A percentile compares a stretch with the other conserved stretches of the same genome.
These are phyloP conservation scores for Quercus tomentella DNA, from an alignment of 331 rosid species.

Conservation along the genomic window DNA sequence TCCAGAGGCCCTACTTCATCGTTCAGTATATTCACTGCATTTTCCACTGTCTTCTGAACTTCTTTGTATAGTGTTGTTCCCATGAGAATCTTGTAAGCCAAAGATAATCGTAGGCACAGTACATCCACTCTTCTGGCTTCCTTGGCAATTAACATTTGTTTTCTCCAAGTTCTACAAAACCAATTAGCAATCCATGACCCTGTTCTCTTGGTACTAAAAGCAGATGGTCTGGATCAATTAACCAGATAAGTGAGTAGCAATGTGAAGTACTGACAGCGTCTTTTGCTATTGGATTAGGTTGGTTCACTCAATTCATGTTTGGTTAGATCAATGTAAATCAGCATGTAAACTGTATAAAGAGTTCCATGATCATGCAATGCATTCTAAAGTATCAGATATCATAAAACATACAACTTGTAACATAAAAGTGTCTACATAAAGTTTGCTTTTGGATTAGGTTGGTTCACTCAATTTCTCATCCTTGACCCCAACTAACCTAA, in stretches of 20 bases:
- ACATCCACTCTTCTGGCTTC: constrained; percentile 90
- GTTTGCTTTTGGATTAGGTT: not conserved
- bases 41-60: constrained; percentile 50
- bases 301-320: not conserved
- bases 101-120: constrained; percentile 57
- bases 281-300: not conserved
- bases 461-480: not conserved
- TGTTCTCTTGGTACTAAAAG: not conserved
- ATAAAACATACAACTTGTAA: not conserved
- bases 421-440: not conserved
- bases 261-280: not conserved
- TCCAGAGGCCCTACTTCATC: constrained; percentile 75
- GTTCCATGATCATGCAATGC: not conserved
- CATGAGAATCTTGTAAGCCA: constrained; percentile 65
- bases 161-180: constrained; percentile 74
- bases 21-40: constrained; percentile 52
- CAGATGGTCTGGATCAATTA: not conserved
- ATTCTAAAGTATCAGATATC: not conserved
- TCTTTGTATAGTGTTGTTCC: constrained; percentile 56
- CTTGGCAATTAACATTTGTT: constrained; percentile 65
- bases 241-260: not conserved
- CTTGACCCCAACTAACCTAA: not conserved
- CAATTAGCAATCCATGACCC: constrained; percentile 8
- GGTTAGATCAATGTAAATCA: not conserved
- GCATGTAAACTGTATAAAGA: not conserved